Base-by-base conservation (phyloP, 768 basidiomycete genomes). In the Udeniomyces megalosporus region DNA sequence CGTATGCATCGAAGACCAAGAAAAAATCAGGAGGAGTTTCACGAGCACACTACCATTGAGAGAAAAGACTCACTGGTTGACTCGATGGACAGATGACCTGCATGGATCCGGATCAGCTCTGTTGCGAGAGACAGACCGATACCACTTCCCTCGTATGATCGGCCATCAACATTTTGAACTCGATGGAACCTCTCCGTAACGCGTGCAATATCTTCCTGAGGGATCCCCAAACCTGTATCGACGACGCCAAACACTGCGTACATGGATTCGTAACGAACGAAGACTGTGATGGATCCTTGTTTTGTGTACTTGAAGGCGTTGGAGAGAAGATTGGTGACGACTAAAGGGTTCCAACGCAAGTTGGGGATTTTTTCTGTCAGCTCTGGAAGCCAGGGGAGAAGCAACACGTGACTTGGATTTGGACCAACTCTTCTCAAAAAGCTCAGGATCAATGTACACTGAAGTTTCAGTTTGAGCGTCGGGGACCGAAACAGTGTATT, bases 221-320 rank as follows among this genome's bases (percentile, higher is more conserved):
- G 74, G 1, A 77, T 76, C 4, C 76, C 76, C 12, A 75, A 70
- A 31, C 76, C 76, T 2, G 75, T 76, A 59, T 77, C 76, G 28
- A 67, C 66, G 28, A 76, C 71, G 1, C 68, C 68, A 15, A 77
- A 68, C 35, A 72, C 69, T 14, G 69, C 72, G 32, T 71, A 67
- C 5, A 47, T 45, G 12, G 67, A 62, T 0, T 59, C 60, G 59
- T 71, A 76, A 6, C 57, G 32, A 17, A 75, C 50, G n/a, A 64
- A 63, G 6, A 76, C 70, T 7, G 68, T 69, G 53, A 77, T 74
- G 11, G 66, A 68, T 1, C 76, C 76, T 22, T 61, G 29, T 5
- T 74, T 53, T 0, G 69, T 70, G 54, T 75, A 69, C 76, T 72
- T 60, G 72, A 58, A 29, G 64, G 69, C 53, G 48, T 63, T 63